Evolutionary conservation across 441 rosid species (phyloP).

Genomic region (Bocquillonia castaneifolia): DNA sequence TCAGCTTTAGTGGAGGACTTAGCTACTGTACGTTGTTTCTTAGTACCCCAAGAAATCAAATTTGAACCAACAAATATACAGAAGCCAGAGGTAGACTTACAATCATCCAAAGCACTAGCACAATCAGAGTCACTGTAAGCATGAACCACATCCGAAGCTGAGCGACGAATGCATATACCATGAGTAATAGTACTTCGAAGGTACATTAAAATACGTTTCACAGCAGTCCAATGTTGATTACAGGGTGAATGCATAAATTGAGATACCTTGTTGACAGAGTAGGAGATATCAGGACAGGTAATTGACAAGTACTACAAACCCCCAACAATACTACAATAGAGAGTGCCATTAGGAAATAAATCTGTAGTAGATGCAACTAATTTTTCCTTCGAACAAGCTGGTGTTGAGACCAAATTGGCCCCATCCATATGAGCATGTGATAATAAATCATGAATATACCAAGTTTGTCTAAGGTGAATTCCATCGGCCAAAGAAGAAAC

Average conservation of each 20-base stretch:
- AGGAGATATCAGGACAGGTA: neutral
- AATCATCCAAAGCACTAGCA: neutral
- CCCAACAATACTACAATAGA: neutral
- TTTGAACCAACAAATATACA: neutral
- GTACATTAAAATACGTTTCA: neutral
- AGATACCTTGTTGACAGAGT: neutral
- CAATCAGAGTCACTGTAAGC: neutral
- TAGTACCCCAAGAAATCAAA: neutral
- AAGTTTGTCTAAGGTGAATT: neutral
- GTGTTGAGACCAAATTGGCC: neutral
- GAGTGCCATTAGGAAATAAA: neutral
- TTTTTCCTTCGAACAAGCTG: accelerated
- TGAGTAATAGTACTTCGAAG: neutral
- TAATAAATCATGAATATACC: neutral
- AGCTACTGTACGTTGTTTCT: neutral
- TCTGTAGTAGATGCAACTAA: accelerated
- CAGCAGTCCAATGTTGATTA: neutral
- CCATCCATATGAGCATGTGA: neutral
- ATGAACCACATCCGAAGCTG: too few species aligned
- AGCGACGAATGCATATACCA: neutral
- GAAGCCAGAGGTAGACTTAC: neutral
- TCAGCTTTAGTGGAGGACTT: neutral
- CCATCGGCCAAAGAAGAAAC: neutral
- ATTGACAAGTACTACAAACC: neutral
- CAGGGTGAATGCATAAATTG: neutral